Base-by-base conservation (phyloP, 345 rosid species). In the Brassica napus region DNA sequence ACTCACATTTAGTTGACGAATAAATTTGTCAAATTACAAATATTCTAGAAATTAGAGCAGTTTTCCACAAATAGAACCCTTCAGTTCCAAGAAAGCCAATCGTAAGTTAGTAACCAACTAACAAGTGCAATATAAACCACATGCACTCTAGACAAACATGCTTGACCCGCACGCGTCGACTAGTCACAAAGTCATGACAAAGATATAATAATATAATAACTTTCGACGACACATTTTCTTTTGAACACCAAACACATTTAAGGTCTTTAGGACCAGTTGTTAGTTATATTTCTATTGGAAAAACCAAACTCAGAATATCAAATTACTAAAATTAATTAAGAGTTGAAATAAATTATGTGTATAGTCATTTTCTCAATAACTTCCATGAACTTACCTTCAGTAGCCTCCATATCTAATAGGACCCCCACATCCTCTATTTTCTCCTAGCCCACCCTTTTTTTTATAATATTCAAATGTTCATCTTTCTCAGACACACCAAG, bases 401-500 rank as follows among this genome's bases (percentile, higher is more conserved):
- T 35, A 26, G 67, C 60, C 74, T 69, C 70, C 65, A 77, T 61
- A 47, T 69, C 11, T 7, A 5, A 37, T 62, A 23, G 24, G 68
- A 35, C 11, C 32, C 66, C 67, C 67, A 77, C 76, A 65, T 73
- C 52, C 32, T 44, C 63, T 78, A 21, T 31, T 66, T 72, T 66
- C 12, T 69, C n/a, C 34, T 72, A 72, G 6, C 72, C 67, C 58
- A 18, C 10, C 64, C 63, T 8, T 10, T 21, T 18, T 47, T 63
- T 62, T 21, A 7, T 1, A 15, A 65, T 71, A 71, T 77, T 71
- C 66, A 71, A 55, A 64, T 11, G 11, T 59, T 60, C 59, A 73
- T 15, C 10, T 52, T 74, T 26, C 59, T 52, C 79, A 75, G 39
- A 75, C 80, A 64, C 79, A 68, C 80, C 83, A 81, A 75, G 72